Evolutionary conservation across 148 eudicot genomes (phyloP), one percentile per base, ranked within the genome.

Genomic region (Gaultheria prostrata): DNA sequence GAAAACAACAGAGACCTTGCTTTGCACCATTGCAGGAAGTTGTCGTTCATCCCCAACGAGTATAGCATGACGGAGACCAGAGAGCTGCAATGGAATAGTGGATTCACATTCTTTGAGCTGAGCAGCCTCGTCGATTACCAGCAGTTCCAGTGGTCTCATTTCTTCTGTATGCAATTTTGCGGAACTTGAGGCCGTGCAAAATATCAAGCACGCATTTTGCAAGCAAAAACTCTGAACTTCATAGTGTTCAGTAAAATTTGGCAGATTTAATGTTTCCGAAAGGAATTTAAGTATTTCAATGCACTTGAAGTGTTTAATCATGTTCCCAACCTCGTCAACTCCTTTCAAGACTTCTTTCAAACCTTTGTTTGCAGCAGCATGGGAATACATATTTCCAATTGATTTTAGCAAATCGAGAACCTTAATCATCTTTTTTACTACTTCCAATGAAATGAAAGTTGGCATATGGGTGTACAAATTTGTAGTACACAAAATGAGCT

Each of bases 71-170:
- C 81, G 86, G 13, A 89, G 72, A 6, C 94, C 95, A 24, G 85
- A 28, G 35, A 89, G 77, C 71, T 85, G 90, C 77, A 93, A 81
- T 3, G 94, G 93, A 81, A 91, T 88, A 1, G 85, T 83, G 11
- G 93, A 89, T 59, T 93, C 95, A 24, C 94, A 87, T 74, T 91
- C 95, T 71, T 93, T 93, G 1, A 91, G 89, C 80, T 93, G 95
- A 5, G 93, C 95, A 78, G 94, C 95, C 86, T 93, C 94, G 80
- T 90, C 94, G 39, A 93, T 85, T 11, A 90, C 45, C 59, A 90
- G 75, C 76, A 89, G 67, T 35, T 86, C 86, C 30, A 89, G 21
- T 5, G 77, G 71, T 35, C 48, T 56, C 56, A 43, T 46, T 9
- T 45, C 82, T 81, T 73, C 26, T 0, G 81, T 17, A 12, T 4